Evolutionary conservation across 2,329 filamentous ascomycete genomes (phyloP).

Genomic region (Trichoderma koningiopsis): DNA sequence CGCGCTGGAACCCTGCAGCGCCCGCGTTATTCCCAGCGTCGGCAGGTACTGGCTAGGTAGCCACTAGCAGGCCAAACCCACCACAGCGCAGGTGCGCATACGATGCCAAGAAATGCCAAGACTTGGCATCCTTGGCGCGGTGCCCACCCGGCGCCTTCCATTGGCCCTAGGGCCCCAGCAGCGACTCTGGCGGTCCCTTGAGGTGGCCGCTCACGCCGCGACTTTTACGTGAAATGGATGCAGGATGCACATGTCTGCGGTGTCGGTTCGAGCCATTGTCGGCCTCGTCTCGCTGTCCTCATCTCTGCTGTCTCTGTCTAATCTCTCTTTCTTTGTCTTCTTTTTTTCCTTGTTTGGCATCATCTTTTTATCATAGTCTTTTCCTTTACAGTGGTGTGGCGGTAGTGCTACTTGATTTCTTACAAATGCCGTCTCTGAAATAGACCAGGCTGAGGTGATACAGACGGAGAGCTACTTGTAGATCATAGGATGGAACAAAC

Average conservation of each 20-base stretch:
- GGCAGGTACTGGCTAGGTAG: background rate
- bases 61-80: background rate
- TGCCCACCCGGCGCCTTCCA: constrained; percentile 37
- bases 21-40: too few species aligned
- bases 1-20: too few species aligned
- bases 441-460: background rate
- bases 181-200: constrained; percentile 30
- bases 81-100: constrained; percentile 34
- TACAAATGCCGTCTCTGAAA: background rate
- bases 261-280: background rate
- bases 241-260: background rate
- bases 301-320: background rate
- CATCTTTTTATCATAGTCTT: background rate
- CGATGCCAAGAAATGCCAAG: constrained; percentile 43
- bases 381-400: background rate
- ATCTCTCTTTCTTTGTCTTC: background rate
- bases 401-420: background rate
- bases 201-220: constrained; percentile 6
- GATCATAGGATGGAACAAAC: background rate
- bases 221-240: constrained; percentile 1
- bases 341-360: background rate
- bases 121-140: constrained; percentile 45
- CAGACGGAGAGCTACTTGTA: background rate
- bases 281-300: background rate
- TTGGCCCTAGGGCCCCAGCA: constrained; percentile 34